These are phyloP conservation scores for Emergomyces pasteurianus DNA, from an alignment of 2,329 filamentous ascomycete species.

Conservation along the genomic window DNA sequence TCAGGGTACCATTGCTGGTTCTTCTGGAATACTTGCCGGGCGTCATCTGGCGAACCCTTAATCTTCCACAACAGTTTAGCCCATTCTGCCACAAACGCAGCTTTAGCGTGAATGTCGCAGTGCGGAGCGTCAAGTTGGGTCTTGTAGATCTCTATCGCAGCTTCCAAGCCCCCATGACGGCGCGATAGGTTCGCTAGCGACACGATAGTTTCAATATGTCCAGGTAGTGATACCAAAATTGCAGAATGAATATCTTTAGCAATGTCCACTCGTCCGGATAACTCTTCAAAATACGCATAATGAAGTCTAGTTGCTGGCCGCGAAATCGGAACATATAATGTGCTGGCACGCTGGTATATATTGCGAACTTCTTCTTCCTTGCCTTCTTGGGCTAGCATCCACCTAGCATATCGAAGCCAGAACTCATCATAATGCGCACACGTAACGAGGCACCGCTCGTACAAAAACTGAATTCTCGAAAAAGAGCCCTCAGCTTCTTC, in stretches of 20 bases:
- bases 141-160: conserved; percentile 74
- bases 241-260: conserved; percentile 76
- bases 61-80: conserved; percentile 77
- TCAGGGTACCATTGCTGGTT: conserved; percentile 76
- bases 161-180: conserved; percentile 70
- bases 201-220: conserved; percentile 75
- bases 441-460: conserved; percentile 86
- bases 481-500: conserved; percentile 78
- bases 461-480: conserved; percentile 64
- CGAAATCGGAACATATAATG: conserved; percentile 75
- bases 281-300: conserved; percentile 92
- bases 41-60: conserved; percentile 68
- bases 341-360: conserved; percentile 80
- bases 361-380: conserved; percentile 86
- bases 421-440: conserved; percentile 95
- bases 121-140: conserved; percentile 62
- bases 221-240: conserved; percentile 63
- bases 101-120: conserved; percentile 69
- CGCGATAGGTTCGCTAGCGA: conserved; percentile 79
- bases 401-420: conserved; percentile 92
- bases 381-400: conserved; percentile 70
- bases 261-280: conserved; percentile 60
- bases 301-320: conserved; percentile 73
- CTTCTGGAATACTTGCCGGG: conserved; percentile 68
- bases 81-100: conserved; percentile 79